Percentiles rank a stretch among this genome's conserved stretches.
Evolutionary conservation across 2,329 filamentous ascomycete genomes (phyloP).

Genomic region (Paramyrothecium sp.): DNA sequence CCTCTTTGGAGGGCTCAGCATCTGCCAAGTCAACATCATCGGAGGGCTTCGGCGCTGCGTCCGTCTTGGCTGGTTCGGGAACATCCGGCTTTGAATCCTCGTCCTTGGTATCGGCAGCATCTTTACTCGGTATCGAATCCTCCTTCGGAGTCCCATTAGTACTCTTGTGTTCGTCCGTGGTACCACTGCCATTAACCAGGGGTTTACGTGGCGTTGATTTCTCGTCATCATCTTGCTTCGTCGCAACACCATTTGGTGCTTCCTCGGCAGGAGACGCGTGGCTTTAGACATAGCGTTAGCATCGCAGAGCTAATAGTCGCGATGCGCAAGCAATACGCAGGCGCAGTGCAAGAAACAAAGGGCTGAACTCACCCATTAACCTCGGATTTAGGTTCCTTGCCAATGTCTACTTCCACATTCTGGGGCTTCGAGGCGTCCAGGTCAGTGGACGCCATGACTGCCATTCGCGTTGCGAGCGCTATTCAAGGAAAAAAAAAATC

Average conservation of each 20-base stretch:
- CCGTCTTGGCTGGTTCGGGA: neutral
- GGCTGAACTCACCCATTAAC: conserved; percentile 35
- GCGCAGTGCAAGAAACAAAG: conserved; percentile 10
- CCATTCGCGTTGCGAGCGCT: conserved; percentile 38
- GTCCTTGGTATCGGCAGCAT: conserved; percentile 9
- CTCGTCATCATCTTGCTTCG: neutral
- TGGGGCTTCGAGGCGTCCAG: conserved; percentile 34
- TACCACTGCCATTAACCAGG: conserved; percentile 13
- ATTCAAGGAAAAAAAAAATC: conserved; percentile 15
- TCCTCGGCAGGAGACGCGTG: neutral
- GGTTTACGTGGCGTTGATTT: neutral
- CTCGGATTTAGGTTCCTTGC: conserved; percentile 29
- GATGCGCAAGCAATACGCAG: neutral
- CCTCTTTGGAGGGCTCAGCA: conserved; percentile 10
- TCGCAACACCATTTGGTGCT: neutral
- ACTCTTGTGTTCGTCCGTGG: neutral
- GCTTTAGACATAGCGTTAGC: conserved; percentile 2
- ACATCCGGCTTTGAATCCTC: conserved; percentile 9
- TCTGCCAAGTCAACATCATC: conserved; percentile 25
- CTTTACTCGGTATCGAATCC: conserved; percentile 1
- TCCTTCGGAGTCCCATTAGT: conserved; percentile 5
- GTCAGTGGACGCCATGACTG: conserved; percentile 52
- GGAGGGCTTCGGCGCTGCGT: conserved; percentile 4
- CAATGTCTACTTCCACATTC: conserved; percentile 1
- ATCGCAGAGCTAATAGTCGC: conserved; percentile 9